Evolutionary conservation across 1,284 basidiomycete genomes (phyloP), one percentile per base, ranked within the genome.

Genomic region (Pseudozyma thailandica): DNA sequence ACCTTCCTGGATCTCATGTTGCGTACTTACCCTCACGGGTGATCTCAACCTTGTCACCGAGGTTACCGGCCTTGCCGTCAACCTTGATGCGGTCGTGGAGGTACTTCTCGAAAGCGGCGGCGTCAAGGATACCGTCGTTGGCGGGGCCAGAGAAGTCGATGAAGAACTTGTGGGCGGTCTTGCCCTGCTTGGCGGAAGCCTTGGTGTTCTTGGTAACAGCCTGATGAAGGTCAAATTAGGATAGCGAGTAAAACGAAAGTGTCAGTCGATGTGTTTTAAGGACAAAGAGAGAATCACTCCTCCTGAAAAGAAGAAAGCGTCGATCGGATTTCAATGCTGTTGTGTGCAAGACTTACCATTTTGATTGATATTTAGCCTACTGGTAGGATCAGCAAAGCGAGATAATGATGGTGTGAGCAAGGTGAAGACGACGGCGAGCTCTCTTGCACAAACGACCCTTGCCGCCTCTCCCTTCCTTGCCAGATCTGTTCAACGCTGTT

Each of bases 111-210:
- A 92, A 94, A 78, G 90, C 90, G 64, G 91, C 91, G 70, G 90
- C 90, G 82, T 95, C 93, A 82, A 96, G 93, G 83, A 95, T 91
- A 81, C 90, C 90, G 85, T 95, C 93, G 72, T 87, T 86, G 55
- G 92, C 93, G 69, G 94, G 94, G 82, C 91, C 92, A 51, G 92
- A 92, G 88, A 92, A 95, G 89, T 96, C 93, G 84, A 97, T 89
- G 84, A 90, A 87, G 86, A 94, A 96, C 86, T 93, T 95, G 88
- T 93, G 91, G 78, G 87, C 84, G 86, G 93, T 93, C 86, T 88
- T 86, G 81, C 90, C 80, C 80, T 72, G 72, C 72, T 75, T 75
- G 53, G 77, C 74, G 55, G 65, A 54, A 53, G 72, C 72, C 77
- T 77, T 80, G 70, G 72, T 77, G 59, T 50, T 64, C 70, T 77